A percentile compares a stretch with the other conserved stretches of the same genome.
These are phyloP conservation scores for Leishmania gerbilli DNA, from an alignment of 208 protist species.

Conservation along the genomic window DNA sequence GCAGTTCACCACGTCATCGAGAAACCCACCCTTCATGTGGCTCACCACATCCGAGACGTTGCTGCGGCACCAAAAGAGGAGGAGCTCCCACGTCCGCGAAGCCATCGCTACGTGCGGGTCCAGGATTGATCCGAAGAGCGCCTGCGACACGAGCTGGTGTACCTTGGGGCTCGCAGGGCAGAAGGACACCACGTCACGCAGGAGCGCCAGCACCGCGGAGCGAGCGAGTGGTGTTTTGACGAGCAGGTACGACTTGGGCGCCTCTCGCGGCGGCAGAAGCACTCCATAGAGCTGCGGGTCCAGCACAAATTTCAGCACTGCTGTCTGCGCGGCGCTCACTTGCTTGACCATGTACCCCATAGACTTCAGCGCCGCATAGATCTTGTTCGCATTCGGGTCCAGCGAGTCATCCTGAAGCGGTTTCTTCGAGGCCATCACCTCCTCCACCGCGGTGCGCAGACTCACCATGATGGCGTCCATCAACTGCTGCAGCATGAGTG, in stretches of 20 bases:
- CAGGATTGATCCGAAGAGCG: constrained; percentile 49
- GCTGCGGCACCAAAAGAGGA: constrained; percentile 76
- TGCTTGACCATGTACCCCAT: constrained; percentile 86
- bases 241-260: constrained; percentile 38
- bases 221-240: constrained; percentile 69
- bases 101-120: constrained; percentile 56
- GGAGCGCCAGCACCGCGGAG: constrained; percentile 70
- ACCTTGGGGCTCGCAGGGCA: constrained; percentile 59
- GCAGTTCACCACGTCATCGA: constrained; percentile 77
- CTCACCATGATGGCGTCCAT: constrained; percentile 51
- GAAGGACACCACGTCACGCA: constrained; percentile 72
- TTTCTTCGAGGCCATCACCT: constrained; percentile 40
- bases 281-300: constrained; percentile 37
- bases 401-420: constrained; percentile 72
- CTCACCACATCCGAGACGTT: constrained; percentile 48
- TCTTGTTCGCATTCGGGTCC: constrained; percentile 60
- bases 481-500: constrained; percentile 58
- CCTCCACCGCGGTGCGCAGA: constrained; percentile 45
- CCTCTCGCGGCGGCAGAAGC: constrained; percentile 47
- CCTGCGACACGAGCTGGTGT: constrained; percentile 56
- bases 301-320: constrained; percentile 66
- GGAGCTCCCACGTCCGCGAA: constrained; percentile 75
- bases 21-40: constrained; percentile 61
- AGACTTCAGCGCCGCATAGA: constrained; percentile 66
- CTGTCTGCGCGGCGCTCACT: constrained; percentile 53